Conservation (phyloP, 768 basidiomycete species). For the Boletellus emodensis region DNA sequence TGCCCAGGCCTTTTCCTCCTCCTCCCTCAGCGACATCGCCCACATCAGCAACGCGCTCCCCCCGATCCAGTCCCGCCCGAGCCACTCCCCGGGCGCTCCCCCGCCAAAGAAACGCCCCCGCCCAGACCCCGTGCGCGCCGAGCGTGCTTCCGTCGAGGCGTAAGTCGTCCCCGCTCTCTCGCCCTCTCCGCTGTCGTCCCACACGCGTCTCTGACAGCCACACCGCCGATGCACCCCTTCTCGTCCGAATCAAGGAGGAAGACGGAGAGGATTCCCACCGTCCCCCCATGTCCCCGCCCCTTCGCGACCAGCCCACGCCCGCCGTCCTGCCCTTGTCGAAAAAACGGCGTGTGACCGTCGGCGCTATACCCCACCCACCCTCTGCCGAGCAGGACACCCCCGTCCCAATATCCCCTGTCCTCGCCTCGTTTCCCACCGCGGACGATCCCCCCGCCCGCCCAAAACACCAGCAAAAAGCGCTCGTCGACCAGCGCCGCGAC, state of each 20-base stretch:
- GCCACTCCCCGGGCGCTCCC: slow-evolving; percentile 16
- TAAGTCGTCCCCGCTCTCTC: too few relatives aligned
- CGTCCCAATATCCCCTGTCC: slow-evolving; percentile 11
- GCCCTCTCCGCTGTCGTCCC: background rate
- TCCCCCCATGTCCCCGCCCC: slow-evolving; percentile 34
- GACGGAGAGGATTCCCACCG: slow-evolving; percentile 41
- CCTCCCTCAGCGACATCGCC: slow-evolving; percentile 49
- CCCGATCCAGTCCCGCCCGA: slow-evolving; percentile 51
- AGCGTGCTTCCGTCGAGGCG: too few relatives aligned
- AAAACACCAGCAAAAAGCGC: slow-evolving; percentile 67
- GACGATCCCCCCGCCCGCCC: slow-evolving; percentile 66
- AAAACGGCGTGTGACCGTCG: slow-evolving; percentile 70
- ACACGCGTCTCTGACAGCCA: slow-evolving; percentile 20
- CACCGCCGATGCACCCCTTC: slow-evolving; percentile 30
- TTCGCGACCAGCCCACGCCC: slow-evolving; percentile 35
- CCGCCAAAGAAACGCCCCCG: slow-evolving; percentile 39
- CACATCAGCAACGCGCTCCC: slow-evolving; percentile 56
- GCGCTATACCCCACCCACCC: slow-evolving; percentile 63
- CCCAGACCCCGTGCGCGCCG: too few relatives aligned
- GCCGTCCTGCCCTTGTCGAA: slow-evolving; percentile 43
- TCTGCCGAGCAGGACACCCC: slow-evolving; percentile 21
- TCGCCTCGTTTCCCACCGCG: slow-evolving; percentile 55
- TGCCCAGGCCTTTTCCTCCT: slow-evolving; percentile 65
- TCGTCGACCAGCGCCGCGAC: slow-evolving; percentile 55
- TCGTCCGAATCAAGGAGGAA: slow-evolving; percentile 62